These are phyloP conservation scores for Periglandula ipomoeae DNA, from an alignment of 2,329 filamentous ascomycete genomes.

Conservation along the genomic window DNA sequence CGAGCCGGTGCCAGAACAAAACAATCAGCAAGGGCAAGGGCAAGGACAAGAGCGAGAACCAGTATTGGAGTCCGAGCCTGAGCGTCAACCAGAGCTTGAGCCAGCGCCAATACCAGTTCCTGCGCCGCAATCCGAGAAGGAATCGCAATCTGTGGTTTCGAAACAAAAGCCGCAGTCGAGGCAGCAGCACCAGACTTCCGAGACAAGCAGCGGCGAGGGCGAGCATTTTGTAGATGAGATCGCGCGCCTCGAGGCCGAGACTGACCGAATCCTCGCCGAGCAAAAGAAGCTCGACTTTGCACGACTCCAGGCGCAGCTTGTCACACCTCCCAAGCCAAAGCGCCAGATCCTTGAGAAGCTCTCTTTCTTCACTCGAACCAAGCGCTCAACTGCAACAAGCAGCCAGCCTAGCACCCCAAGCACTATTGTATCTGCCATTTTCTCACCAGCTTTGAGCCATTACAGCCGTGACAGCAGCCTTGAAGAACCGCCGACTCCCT, in stretches of 20 bases:
- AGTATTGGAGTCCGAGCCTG: background rate
- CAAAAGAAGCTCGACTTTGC: slow-evolving; percentile 40
- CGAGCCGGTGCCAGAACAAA: background rate
- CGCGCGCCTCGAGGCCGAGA: slow-evolving; percentile 37
- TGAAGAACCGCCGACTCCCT: slow-evolving; percentile 21
- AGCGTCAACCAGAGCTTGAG: background rate
- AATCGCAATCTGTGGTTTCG: background rate
- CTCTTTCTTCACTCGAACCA: slow-evolving; percentile 32
- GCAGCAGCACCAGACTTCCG: background rate
- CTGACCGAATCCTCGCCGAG: slow-evolving; percentile 38
- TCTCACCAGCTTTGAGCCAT: slow-evolving; percentile 26
- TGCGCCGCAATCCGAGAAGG: background rate
- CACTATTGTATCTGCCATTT: slow-evolving; percentile 24
- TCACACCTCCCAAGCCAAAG: slow-evolving; percentile 22
- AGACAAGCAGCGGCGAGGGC: background rate
- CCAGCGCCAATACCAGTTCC: background rate
- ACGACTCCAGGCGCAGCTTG: slow-evolving; percentile 34
- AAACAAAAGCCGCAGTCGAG: background rate
- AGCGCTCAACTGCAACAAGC: slow-evolving; percentile 26
- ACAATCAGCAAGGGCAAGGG: background rate
- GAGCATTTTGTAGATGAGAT: slow-evolving; percentile 27
- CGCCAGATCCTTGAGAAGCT: slow-evolving; percentile 39
- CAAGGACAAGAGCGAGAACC: background rate
- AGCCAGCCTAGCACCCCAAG: slow-evolving; percentile 25
- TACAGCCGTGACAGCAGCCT: slow-evolving; percentile 24